Percentiles rank a stretch among this genome's conserved stretches.
These are phyloP conservation scores for Coemansia sp. DNA, from an alignment of 192 early-diverging fungal species.

Conservation along the genomic window DNA sequence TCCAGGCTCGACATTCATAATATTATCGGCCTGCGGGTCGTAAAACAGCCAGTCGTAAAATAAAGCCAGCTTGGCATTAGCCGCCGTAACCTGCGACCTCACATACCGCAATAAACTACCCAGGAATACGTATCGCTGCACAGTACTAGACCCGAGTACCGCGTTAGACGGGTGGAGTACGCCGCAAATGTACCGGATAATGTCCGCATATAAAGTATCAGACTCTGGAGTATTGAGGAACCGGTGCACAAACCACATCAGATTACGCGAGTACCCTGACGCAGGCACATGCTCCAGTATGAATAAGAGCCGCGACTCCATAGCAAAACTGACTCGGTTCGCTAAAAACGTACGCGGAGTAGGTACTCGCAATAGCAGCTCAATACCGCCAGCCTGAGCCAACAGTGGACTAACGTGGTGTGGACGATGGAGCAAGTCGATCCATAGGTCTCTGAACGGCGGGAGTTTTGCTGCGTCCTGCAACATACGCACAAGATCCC, in stretches of 20 bases:
- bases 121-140: constrained; percentile 73
- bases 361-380: constrained; percentile 61
- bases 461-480: constrained; percentile 63
- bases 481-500: constrained; percentile 69
- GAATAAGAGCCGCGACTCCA: constrained; percentile 67
- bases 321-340: constrained; percentile 65
- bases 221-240: constrained; percentile 63
- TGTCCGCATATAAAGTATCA: constrained; percentile 64
- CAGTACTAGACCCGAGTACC: constrained; percentile 68
- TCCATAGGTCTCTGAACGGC: constrained; percentile 62
- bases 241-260: constrained; percentile 68
- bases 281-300: constrained; percentile 66
- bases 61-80: constrained; percentile 73
- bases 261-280: constrained; percentile 59
- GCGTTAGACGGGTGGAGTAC: constrained; percentile 75
- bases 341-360: constrained; percentile 65
- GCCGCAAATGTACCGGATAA: constrained; percentile 75
- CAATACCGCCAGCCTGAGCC: constrained; percentile 45
- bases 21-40: constrained; percentile 62
- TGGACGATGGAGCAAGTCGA: constrained; percentile 59
- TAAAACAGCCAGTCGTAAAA: constrained; percentile 83
- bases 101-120: constrained; percentile 63
- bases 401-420: constrained; percentile 61
- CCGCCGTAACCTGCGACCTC: constrained; percentile 61
- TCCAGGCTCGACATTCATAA: constrained; percentile 77